Conservation (phyloP, 495 filamentous ascomycete species). For the Aspergillus panamensis region DNA sequence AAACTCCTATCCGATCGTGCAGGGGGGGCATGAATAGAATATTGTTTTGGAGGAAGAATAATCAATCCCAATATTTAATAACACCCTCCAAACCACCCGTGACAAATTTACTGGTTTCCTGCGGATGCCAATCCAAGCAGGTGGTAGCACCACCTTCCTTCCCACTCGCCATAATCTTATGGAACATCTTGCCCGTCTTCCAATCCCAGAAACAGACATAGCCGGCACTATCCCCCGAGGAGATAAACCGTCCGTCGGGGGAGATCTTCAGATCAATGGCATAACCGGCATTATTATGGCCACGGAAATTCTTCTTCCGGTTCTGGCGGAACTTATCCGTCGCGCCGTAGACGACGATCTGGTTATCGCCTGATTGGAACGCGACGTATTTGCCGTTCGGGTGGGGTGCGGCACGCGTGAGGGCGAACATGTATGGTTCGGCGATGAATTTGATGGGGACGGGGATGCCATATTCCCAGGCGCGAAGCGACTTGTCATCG, state of each 20-base stretch:
- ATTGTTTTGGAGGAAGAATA: neutral
- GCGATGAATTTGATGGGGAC: slow-evolving; percentile 88
- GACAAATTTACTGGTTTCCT: slow-evolving; percentile 90
- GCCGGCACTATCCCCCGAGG: slow-evolving; percentile 77
- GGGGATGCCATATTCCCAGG: slow-evolving; percentile 97
- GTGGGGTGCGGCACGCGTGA: slow-evolving; percentile 76
- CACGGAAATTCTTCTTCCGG: slow-evolving; percentile 91
- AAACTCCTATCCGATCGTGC: neutral
- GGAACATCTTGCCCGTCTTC: slow-evolving; percentile 98
- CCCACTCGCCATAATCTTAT: slow-evolving; percentile 78
- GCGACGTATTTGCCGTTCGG: slow-evolving; percentile 89
- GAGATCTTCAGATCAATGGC: slow-evolving; percentile 84
- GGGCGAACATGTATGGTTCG: slow-evolving; percentile 94
- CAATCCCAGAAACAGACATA: slow-evolving; percentile 97
- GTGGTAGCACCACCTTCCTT: slow-evolving; percentile 66
- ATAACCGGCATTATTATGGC: slow-evolving; percentile 93
- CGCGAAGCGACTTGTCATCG: slow-evolving; percentile 91
- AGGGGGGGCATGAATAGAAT: neutral
- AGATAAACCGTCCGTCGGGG: slow-evolving; percentile 87
- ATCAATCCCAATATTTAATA: slow-evolving; percentile 92
- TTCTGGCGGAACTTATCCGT: slow-evolving; percentile 96
- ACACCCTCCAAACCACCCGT: slow-evolving; percentile 85
- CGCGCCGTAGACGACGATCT: slow-evolving; percentile 91
- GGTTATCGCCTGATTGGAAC: slow-evolving; percentile 90
- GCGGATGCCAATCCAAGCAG: slow-evolving; percentile 85